phyloP scores from a whole-genome alignment of 2,329 filamentous ascomycete species.

The Macrophomina tecta region DNA sequence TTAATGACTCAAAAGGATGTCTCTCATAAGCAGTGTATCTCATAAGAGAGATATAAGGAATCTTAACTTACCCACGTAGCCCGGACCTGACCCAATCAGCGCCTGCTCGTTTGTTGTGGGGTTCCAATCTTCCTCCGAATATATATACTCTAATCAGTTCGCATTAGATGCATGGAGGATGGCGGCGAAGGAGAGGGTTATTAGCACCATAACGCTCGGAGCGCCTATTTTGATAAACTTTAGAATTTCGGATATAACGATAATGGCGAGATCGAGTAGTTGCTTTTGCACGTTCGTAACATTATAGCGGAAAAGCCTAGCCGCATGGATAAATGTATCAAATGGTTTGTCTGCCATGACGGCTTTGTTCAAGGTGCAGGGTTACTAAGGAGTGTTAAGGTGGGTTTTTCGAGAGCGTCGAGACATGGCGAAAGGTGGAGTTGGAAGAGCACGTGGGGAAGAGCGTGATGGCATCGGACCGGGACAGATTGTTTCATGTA shows the following conservation, averaged over 20 bases:
- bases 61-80: constrained; percentile 33
- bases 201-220: constrained; percentile 47
- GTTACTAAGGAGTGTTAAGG: no score
- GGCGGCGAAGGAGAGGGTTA: constrained; percentile 59
- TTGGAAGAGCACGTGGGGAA: no score
- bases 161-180: constrained; percentile 51
- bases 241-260: constrained; percentile 37
- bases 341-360: constrained; percentile 23
- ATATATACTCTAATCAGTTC: constrained; percentile 47
- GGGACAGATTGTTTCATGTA: no score
- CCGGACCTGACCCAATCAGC: constrained; percentile 32
- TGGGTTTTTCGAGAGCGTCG: no score
- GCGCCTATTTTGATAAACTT: constrained; percentile 31
- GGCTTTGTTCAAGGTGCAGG: constrained; percentile 28
- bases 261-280: constrained; percentile 32
- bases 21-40: not conserved
- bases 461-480: no score
- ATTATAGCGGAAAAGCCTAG: constrained; percentile 28
- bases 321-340: constrained; percentile 32
- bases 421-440: no score
- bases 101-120: constrained; percentile 54
- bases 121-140: constrained; percentile 58
- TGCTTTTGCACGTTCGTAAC: constrained; percentile 37
- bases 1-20: constrained; percentile 49
- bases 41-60: no score